phyloP scores from a whole-genome alignment of 371 early-diverging fungal genomes.

The Gilbertella persicaria region DNA sequence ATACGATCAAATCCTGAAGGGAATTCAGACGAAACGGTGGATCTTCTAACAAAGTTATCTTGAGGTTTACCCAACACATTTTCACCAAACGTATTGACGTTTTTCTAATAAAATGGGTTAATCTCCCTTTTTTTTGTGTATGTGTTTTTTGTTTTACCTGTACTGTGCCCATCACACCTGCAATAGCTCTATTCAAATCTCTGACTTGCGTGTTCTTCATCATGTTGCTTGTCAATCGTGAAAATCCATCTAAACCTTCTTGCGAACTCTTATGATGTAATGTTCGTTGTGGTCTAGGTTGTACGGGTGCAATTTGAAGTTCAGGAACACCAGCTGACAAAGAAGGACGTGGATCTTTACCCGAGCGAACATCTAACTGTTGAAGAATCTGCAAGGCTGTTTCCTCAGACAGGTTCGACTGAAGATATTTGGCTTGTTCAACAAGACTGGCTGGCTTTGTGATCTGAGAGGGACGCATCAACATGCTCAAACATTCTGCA shows the following conservation, averaged over 20 bases:
- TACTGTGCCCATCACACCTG: slow-evolving; percentile 57
- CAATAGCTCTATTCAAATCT: slow-evolving; percentile 64
- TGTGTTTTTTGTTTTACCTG: slow-evolving; percentile 33
- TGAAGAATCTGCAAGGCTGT: slow-evolving; percentile 58
- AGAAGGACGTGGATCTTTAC: slow-evolving; percentile 49
- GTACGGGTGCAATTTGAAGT: background rate
- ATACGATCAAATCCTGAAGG: slow-evolving; percentile 38
- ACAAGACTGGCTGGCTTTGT: slow-evolving; percentile 58
- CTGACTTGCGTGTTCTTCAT: slow-evolving; percentile 65
- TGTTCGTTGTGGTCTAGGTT: slow-evolving; percentile 1
- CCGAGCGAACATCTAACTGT: slow-evolving; percentile 57
- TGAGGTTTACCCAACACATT: slow-evolving; percentile 29
- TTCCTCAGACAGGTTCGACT: slow-evolving; percentile 48
- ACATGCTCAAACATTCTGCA: slow-evolving; percentile 68
- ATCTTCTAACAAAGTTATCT: slow-evolving; percentile 18
- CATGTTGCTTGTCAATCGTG: slow-evolving; percentile 48
- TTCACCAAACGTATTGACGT: slow-evolving; percentile 47
- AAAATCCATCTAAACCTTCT: slow-evolving; percentile 26
- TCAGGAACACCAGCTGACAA: slow-evolving; percentile 30
- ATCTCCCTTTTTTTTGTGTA: too few species aligned
- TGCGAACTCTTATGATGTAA: slow-evolving; percentile 27
- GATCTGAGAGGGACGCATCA: slow-evolving; percentile 78
- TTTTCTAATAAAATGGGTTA: too few species aligned
- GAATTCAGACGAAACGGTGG: slow-evolving; percentile 40
- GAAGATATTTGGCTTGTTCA: slow-evolving; percentile 68